A percentile compares a stretch with the other conserved stretches of the same genome.
Evolutionary conservation across 2,329 filamentous ascomycete species (phyloP).

Genomic region (Aspergillus flavus): DNA sequence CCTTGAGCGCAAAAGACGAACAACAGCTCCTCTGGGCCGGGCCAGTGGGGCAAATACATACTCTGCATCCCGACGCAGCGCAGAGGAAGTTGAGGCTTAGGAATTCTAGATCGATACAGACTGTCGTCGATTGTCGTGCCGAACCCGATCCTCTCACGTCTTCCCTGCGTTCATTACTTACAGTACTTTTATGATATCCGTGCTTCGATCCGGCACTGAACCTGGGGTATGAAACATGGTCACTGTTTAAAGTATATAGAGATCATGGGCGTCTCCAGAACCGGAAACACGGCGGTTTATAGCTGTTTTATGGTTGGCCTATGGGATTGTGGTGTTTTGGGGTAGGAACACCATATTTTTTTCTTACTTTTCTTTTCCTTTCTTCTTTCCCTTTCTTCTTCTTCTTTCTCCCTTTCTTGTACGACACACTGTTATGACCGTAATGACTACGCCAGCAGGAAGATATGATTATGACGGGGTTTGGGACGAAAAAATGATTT

Average conservation of each 20-base stretch:
- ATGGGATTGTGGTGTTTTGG: constrained; percentile 9
- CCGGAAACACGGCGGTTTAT: neutral
- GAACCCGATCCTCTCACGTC: neutral
- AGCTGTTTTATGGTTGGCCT: neutral
- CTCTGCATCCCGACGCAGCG: constrained; percentile 36
- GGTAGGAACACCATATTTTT: neutral
- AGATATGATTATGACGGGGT: constrained; percentile 8
- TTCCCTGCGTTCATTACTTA: neutral
- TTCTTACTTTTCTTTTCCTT: constrained; percentile 3
- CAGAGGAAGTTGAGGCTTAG: constrained; percentile 41
- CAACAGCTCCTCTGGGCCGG: constrained; percentile 12
- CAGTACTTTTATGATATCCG: neutral
- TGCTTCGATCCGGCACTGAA: neutral
- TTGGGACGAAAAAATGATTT: neutral
- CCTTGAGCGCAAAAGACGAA: constrained; percentile 52
- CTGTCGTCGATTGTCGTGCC: neutral
- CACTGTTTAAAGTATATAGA: constrained; percentile 25
- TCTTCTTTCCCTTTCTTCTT: constrained; percentile 2
- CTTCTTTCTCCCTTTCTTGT: neutral
- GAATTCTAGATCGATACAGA: neutral
- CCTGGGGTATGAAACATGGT: constrained; percentile 11
- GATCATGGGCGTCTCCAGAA: constrained; percentile 1
- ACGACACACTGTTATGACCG: neutral
- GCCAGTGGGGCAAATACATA: constrained; percentile 23
- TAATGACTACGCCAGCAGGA: constrained; percentile 9